Evolutionary conservation across 345 rosid genomes (phyloP).

Genomic region (Rhodamnia rubescens): DNA sequence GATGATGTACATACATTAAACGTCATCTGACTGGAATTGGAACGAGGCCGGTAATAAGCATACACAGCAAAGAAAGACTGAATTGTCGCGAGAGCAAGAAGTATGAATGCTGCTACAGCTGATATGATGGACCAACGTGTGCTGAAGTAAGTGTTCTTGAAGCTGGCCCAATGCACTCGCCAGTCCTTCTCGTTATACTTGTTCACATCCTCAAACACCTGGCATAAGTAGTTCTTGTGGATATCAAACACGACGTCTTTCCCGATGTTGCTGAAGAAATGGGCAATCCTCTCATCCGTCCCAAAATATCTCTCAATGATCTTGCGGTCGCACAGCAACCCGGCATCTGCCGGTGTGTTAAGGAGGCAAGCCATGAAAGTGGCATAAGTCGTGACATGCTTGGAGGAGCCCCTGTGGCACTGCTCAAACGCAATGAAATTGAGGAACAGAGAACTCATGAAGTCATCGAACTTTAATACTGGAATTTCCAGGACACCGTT

Average conservation of each 20-base stretch:
- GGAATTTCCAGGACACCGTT: constrained; percentile 63
- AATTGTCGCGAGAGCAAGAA: constrained; percentile 38
- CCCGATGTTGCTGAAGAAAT: constrained; percentile 47
- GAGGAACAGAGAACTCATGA: constrained; percentile 46
- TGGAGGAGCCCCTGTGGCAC: constrained; percentile 42
- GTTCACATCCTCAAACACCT: constrained; percentile 44
- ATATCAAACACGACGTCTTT: constrained; percentile 69
- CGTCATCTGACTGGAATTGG: not conserved
- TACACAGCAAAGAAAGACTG: constrained; percentile 45
- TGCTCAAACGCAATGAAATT: constrained; percentile 82
- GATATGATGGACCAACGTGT: constrained; percentile 79
- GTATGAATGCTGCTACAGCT: constrained; percentile 54
- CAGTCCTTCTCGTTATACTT: constrained; percentile 29
- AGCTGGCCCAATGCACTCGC: constrained; percentile 61
- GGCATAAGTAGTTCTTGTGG: constrained; percentile 31
- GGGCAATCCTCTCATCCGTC: constrained; percentile 48
- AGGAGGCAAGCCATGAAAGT: constrained; percentile 54
- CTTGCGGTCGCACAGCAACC: constrained; percentile 36
- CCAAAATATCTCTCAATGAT: constrained; percentile 68
- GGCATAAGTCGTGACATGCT: constrained; percentile 62
- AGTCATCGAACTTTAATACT: constrained; percentile 48
- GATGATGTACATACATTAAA: not conserved
- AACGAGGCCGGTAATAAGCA: not conserved
- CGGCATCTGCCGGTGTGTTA: constrained; percentile 52
- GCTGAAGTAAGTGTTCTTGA: constrained; percentile 55